These are phyloP conservation scores for Barnettozyma siamensis DNA, from an alignment of 805 yeast species.

Conservation along the genomic window DNA sequence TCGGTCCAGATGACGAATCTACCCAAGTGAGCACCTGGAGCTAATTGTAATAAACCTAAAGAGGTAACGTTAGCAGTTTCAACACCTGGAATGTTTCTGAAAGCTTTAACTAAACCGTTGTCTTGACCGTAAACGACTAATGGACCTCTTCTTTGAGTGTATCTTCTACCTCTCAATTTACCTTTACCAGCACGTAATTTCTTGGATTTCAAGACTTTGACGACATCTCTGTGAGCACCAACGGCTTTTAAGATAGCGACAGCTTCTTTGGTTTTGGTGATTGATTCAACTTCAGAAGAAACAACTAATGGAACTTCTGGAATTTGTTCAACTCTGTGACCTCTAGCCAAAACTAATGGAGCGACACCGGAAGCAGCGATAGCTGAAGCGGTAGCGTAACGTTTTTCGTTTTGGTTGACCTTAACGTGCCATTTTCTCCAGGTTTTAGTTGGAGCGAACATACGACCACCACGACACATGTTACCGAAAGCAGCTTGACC, in stretches of 20 bases:
- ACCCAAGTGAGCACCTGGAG: slow-evolving; percentile 99
- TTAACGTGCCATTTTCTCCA: slow-evolving; percentile 99
- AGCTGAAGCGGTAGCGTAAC: slow-evolving; percentile 99
- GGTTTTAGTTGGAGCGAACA: slow-evolving; percentile 99
- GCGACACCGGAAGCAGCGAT: slow-evolving; percentile 99
- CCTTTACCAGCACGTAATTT: slow-evolving; percentile 99
- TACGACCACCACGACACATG: slow-evolving; percentile 99
- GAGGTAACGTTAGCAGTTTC: slow-evolving; percentile 91
- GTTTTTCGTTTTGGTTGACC: slow-evolving; percentile 99
- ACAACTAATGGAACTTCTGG: slow-evolving; percentile 99
- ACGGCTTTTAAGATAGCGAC: slow-evolving; percentile 96
- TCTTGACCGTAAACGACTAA: slow-evolving; percentile 97
- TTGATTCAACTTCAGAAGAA: slow-evolving; percentile 84
- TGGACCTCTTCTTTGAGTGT: slow-evolving; percentile 99
- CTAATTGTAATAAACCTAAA: slow-evolving; percentile 94
- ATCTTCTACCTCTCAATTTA: slow-evolving; percentile 99
- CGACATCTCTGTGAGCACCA: slow-evolving; percentile 98
- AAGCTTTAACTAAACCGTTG: slow-evolving; percentile 96
- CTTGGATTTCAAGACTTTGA: slow-evolving; percentile 97
- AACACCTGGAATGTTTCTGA: slow-evolving; percentile 99
- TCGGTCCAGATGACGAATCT: slow-evolving; percentile 99
- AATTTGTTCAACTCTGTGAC: slow-evolving; percentile 98
- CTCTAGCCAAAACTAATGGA: slow-evolving; percentile 98
- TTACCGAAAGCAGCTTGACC: slow-evolving; percentile 99
- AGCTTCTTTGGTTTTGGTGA: slow-evolving; percentile 97